Percentiles rank a stretch among this genome's conserved stretches.
Conservation (phyloP, 305 asterid genomes). For the Solanum hybrid region DNA sequence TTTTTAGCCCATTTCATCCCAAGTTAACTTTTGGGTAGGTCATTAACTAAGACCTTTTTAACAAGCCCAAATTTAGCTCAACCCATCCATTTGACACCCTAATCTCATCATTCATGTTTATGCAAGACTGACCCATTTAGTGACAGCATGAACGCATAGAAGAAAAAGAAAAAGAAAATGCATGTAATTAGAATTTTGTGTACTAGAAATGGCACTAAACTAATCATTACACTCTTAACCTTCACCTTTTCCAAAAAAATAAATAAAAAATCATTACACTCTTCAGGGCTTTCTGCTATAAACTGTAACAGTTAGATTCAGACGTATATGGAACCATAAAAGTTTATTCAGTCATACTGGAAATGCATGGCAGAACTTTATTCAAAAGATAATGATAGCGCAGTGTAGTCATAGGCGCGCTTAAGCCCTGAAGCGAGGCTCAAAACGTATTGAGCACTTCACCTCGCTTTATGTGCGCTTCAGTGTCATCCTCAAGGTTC, state of each 20-base stretch:
- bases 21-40: neutral
- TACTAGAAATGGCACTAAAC: neutral
- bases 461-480: neutral
- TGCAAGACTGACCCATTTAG: neutral
- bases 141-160: neutral
- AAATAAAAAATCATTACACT: neutral
- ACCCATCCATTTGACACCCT: neutral
- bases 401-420: neutral
- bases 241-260: neutral
- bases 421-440: neutral
- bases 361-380: neutral
- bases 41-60: neutral
- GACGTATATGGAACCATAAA: neutral
- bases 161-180: neutral
- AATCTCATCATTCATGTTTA: neutral
- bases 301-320: neutral
- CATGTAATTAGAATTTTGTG: neutral
- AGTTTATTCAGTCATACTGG: neutral
- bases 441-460: neutral
- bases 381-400: neutral
- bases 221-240: neutral
- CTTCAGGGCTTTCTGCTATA: slow-evolving; percentile 1
- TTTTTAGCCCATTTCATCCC: neutral
- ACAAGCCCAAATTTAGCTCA: neutral
- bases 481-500: neutral